Percentiles rank a stretch among this genome's conserved stretches.
Conservation (phyloP, 1,284 basidiomycete genomes). For the Xanthoconium separans region DNA sequence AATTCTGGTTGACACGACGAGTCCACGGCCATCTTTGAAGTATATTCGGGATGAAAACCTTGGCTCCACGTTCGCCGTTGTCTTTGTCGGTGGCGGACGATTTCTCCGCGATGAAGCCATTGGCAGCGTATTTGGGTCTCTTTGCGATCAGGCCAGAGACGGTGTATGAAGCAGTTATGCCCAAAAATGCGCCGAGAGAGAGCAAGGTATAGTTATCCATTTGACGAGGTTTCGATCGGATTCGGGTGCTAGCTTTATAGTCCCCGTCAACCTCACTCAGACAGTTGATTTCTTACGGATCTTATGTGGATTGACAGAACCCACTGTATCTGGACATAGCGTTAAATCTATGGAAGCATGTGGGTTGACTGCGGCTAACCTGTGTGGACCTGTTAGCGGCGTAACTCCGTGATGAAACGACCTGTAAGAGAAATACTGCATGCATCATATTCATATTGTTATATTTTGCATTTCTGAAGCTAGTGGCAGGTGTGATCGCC, state of each 20-base stretch:
- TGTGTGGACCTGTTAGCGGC: too few species aligned
- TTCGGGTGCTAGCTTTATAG: not conserved
- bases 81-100: not conserved
- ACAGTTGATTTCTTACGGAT: too few species aligned
- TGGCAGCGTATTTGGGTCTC: not conserved
- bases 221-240: not conserved
- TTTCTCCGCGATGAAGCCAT: not conserved
- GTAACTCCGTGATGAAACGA: too few species aligned
- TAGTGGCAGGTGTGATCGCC: too few species aligned
- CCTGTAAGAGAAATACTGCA: too few species aligned
- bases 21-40: constrained; percentile 7
- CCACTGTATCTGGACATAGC: too few species aligned
- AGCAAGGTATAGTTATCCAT: constrained; percentile 3
- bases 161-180: not conserved
- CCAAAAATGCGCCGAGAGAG: constrained; percentile 3
- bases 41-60: not conserved
- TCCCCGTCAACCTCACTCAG: too few species aligned
- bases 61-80: not conserved
- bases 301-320: too few species aligned
- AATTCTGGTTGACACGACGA: not conserved
- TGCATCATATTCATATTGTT: too few species aligned
- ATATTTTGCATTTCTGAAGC: too few species aligned
- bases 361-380: too few species aligned
- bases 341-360: too few species aligned
- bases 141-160: not conserved